Evolutionary conservation across 2,329 filamentous ascomycete species (phyloP), one percentile per base, ranked within the genome.

Genomic region (Sordariomycetes sp.): DNA sequence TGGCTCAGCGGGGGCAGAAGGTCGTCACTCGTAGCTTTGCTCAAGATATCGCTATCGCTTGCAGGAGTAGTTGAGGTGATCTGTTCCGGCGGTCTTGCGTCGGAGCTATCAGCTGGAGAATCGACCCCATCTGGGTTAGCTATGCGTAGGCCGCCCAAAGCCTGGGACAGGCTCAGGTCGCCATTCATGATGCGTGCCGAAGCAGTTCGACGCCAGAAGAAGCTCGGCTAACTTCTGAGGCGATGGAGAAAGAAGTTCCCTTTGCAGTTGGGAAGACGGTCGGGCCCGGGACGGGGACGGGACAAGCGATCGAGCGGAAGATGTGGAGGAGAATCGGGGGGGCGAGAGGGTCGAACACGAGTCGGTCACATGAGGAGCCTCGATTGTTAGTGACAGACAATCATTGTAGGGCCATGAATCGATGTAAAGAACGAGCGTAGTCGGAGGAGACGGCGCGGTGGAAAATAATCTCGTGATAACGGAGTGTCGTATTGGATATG

Each of bases 51-150:
- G 18, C 21, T 26, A 19, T 35, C 33, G 33, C 24, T 31, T 16
- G 19, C 19, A 27, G 30, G 28, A 14, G 35, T 33, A 8, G 30
- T 18, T 6, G 43, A 14, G 21, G 39, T 38, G 27, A 43, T 43
- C 18, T 46, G 32, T 28, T 53, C 48, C 30, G 46, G 33, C 34
- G 47, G 46, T 33, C 49, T 39, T 33, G 39, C 33, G 25, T 40
- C 40, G 36, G 43, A 34, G 37, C 47, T 42, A 42, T 53, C 42
- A 34, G 61, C 58, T 52, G 51, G 58, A 43, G 75, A 71, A 63
- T 92, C 79, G n/a, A n/a, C n/a, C n/a, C n/a, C n/a, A 64, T 95
- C 88, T 36, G 90, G 90, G 59, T 96, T 98, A 50, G 92, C 90
- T 59, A 98, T 96, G 58, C 90, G 86, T 60, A 98, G 70, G 51